Conservation (phyloP, 345 rosid genomes). For the Murraya paniculata region DNA sequence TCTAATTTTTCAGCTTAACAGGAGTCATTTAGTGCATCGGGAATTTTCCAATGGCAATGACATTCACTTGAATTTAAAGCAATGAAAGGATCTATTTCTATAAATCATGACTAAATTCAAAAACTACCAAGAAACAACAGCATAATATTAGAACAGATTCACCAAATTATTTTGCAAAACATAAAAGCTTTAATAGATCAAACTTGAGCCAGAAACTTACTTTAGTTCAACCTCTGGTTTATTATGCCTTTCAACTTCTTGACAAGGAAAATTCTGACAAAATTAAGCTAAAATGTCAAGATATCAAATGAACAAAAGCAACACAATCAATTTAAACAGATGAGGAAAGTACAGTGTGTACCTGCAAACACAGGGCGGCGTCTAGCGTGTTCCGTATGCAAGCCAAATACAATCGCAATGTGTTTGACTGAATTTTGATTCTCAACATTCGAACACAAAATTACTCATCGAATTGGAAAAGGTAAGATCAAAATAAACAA, state of each 20-base stretch:
- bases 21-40: neutral
- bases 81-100: neutral
- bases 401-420: conserved; percentile 72
- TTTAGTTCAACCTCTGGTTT: conserved; percentile 98
- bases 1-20: neutral
- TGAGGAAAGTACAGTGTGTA: conserved; percentile 6
- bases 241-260: conserved; percentile 99
- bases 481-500: neutral
- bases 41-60: neutral
- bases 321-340: neutral
- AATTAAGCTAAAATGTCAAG: neutral
- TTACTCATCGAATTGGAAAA: neutral
- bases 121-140: neutral
- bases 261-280: conserved; percentile 92
- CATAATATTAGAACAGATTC: neutral
- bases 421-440: conserved; percentile 46
- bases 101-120: neutral
- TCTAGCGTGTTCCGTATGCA: conserved; percentile 91
- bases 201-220: conserved; percentile 44
- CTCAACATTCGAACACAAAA: neutral
- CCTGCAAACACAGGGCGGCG: conserved; percentile 97
- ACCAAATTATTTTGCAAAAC: neutral
- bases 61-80: neutral
- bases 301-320: conserved; percentile 14
- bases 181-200: neutral